phyloP scores from a whole-genome alignment of 192 early-diverging fungal species.

The Oehlia diaphana region DNA sequence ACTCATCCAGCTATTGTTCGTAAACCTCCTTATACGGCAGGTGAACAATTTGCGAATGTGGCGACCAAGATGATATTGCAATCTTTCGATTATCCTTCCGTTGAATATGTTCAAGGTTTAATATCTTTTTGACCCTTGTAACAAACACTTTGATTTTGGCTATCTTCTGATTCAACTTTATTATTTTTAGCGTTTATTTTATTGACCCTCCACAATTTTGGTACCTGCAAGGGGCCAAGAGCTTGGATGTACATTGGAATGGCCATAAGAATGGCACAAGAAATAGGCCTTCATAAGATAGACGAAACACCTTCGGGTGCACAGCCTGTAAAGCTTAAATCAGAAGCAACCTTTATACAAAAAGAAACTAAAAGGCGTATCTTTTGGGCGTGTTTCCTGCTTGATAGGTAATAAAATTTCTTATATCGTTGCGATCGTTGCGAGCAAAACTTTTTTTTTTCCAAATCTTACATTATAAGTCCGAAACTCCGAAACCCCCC shows the following conservation, averaged over 20 bases:
- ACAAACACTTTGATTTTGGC: neutral
- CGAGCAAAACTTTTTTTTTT: too few species aligned
- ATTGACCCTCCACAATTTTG: constrained; percentile 52
- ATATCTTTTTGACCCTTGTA: neutral
- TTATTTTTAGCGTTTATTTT: constrained; percentile 39
- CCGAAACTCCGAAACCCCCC: too few species aligned
- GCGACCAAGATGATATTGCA: constrained; percentile 41
- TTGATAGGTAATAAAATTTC: constrained; percentile 33
- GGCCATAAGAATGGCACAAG: constrained; percentile 52
- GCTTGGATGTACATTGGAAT: constrained; percentile 62
- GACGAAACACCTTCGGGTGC: neutral
- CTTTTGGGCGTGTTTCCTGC: constrained; percentile 54
- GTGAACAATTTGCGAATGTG: constrained; percentile 52
- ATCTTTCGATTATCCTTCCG: constrained; percentile 47
- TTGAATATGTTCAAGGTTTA: constrained; percentile 46
- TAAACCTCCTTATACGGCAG: constrained; percentile 50
- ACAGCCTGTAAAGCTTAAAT: neutral
- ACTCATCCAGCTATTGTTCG: constrained; percentile 43
- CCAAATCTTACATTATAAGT: too few species aligned
- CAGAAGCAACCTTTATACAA: constrained; percentile 43
- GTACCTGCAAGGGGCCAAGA: constrained; percentile 49
- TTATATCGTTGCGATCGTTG: neutral
- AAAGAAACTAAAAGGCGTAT: constrained; percentile 51
- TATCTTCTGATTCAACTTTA: neutral
- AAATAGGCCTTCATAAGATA: constrained; percentile 54